phyloP scores from a whole-genome alignment of 1,284 basidiomycete species.

The Hemileia vastatrix region DNA sequence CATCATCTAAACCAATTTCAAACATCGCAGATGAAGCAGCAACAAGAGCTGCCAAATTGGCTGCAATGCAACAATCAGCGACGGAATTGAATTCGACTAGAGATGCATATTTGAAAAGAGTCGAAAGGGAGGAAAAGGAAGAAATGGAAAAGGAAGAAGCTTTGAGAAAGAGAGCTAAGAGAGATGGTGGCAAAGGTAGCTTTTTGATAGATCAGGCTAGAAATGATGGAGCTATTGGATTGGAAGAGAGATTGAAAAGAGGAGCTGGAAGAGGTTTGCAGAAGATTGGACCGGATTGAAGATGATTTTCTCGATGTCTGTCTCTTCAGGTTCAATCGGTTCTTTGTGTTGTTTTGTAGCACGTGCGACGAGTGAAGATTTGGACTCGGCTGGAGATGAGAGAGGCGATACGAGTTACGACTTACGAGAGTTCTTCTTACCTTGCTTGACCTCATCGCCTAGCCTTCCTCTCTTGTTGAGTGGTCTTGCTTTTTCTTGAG shows the following conservation, averaged over 20 bases:
- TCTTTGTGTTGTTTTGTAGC: too few relatives aligned
- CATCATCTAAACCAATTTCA: not conserved
- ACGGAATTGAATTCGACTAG: slow-evolving; percentile 29
- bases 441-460: too few relatives aligned
- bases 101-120: slow-evolving; percentile 28
- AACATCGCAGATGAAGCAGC: slow-evolving; percentile 25
- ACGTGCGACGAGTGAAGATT: too few relatives aligned
- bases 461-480: too few relatives aligned
- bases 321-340: too few relatives aligned
- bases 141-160: slow-evolving; percentile 31
- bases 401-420: too few relatives aligned
- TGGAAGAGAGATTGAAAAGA: slow-evolving; percentile 32
- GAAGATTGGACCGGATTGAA: not conserved
- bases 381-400: too few relatives aligned
- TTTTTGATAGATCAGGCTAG: slow-evolving; percentile 34
- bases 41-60: slow-evolving; percentile 32
- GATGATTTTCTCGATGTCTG: not conserved
- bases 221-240: slow-evolving; percentile 31
- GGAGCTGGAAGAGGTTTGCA: not conserved
- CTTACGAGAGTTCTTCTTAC: too few relatives aligned
- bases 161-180: slow-evolving; percentile 24
- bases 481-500: too few relatives aligned
- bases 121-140: slow-evolving; percentile 31
- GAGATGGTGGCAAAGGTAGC: slow-evolving; percentile 30
- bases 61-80: slow-evolving; percentile 38